These are phyloP conservation scores for Oenanthe javanica DNA, from an alignment of 140 eudicot genomes.

Conservation along the genomic window DNA sequence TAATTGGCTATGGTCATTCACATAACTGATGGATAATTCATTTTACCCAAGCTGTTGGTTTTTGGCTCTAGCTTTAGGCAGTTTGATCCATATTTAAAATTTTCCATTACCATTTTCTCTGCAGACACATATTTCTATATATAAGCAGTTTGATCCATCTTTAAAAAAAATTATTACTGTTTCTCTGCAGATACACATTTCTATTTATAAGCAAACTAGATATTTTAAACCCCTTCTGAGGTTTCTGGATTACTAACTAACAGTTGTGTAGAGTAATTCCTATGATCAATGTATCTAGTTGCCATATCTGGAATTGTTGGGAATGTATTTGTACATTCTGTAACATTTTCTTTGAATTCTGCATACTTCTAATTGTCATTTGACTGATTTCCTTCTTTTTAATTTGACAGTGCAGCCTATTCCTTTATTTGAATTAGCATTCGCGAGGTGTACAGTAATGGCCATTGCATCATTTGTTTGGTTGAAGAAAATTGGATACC, in stretches of 20 bases:
- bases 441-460: slow-evolving; percentile 53
- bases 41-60: not conserved
- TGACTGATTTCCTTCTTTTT: slow-evolving; percentile 12
- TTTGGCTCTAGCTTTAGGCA: not conserved
- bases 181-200: not conserved
- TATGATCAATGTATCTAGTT: not conserved
- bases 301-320: not conserved
- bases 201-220: not conserved
- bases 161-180: not conserved
- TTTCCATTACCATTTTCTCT: not conserved
- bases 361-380: not conserved
- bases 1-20: not conserved
- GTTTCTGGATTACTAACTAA: not conserved
- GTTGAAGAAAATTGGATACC: slow-evolving; percentile 53
- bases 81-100: not conserved
- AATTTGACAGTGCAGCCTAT: slow-evolving; percentile 49
- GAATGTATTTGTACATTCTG: not conserved
- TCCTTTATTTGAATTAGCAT: slow-evolving; percentile 62
- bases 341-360: not conserved
- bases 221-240: not conserved
- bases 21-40: not conserved
- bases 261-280: not conserved
- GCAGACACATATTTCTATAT: not conserved
- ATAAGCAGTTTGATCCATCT: not conserved
- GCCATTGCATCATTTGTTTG: slow-evolving; percentile 40